These are phyloP conservation scores for Mycothermus thermophilus DNA, from an alignment of 495 filamentous ascomycete species.

Conservation along the genomic window DNA sequence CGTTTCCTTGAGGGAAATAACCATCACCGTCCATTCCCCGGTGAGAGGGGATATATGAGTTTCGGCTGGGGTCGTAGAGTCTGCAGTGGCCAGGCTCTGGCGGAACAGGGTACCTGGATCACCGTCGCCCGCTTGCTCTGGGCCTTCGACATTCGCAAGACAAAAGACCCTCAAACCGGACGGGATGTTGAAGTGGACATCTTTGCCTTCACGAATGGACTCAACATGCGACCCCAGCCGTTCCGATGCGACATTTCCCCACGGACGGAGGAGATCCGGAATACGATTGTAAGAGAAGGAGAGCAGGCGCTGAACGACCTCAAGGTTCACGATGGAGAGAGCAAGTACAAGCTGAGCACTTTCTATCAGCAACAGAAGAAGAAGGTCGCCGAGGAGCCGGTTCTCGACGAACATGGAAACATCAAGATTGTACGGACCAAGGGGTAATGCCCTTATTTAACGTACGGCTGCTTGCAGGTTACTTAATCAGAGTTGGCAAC, in stretches of 20 bases:
- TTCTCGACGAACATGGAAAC: conserved; percentile 19
- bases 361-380: conserved; percentile 31
- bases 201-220: conserved; percentile 39
- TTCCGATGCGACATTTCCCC: conserved; percentile 38
- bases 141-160: conserved; percentile 40
- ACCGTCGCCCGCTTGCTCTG: conserved; percentile 41
- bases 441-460: too few species aligned
- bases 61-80: conserved; percentile 49
- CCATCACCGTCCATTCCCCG: conserved; percentile 40
- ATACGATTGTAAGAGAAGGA: conserved; percentile 42
- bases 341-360: conserved; percentile 42
- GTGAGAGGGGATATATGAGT: conserved; percentile 49
- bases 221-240: conserved; percentile 42
- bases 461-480: too few species aligned
- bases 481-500: too few species aligned
- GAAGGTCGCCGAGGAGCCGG: conserved; percentile 17
- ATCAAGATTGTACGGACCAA: conserved; percentile 17
- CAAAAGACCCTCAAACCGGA: conserved; percentile 29
- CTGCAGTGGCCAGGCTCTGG: conserved; percentile 44
- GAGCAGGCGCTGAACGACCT: conserved; percentile 38
- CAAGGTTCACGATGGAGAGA: conserved; percentile 44
- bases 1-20: conserved; percentile 33
- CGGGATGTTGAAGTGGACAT: conserved; percentile 40
- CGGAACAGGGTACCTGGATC: conserved; percentile 44
- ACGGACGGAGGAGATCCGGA: conserved; percentile 34